These are phyloP conservation scores for Penicillium sp. DNA, from an alignment of 2,329 filamentous ascomycete genomes.

Conservation along the genomic window DNA sequence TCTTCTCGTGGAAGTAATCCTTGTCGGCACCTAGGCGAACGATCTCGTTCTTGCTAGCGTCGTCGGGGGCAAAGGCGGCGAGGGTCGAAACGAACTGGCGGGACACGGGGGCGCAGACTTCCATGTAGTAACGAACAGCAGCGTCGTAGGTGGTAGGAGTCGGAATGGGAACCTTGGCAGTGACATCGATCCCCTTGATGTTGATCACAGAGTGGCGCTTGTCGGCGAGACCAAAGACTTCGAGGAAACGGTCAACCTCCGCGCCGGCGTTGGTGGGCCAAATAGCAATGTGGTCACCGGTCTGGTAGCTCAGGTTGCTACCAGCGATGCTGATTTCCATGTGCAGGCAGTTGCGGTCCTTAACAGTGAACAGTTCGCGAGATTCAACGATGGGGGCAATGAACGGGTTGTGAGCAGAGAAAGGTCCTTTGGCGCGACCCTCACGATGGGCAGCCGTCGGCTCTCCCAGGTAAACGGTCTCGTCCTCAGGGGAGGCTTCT, in stretches of 20 bases:
- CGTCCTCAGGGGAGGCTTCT: constrained; percentile 68
- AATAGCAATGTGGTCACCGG: constrained; percentile 92
- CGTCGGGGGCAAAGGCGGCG: constrained; percentile 83
- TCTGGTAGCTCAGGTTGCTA: constrained; percentile 90
- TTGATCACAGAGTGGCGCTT: constrained; percentile 81
- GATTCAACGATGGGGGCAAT: constrained; percentile 92
- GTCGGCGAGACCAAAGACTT: constrained; percentile 68
- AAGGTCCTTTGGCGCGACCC: constrained; percentile 78
- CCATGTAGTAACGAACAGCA: constrained; percentile 90
- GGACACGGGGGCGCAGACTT: constrained; percentile 91
- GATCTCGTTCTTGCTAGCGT: constrained; percentile 82
- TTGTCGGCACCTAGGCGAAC: constrained; percentile 86
- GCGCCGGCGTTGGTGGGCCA: constrained; percentile 95
- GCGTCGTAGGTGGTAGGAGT: constrained; percentile 96
- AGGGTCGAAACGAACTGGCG: constrained; percentile 90
- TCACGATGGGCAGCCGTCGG: constrained; percentile 95
- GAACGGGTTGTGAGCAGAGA: constrained; percentile 94
- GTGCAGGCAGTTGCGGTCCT: constrained; percentile 92
- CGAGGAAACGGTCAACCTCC: constrained; percentile 87
- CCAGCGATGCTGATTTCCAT: constrained; percentile 89
- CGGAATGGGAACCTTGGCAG: constrained; percentile 95
- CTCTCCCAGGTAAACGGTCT: constrained; percentile 89
- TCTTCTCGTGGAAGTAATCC: constrained; percentile 88
- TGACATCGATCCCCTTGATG: constrained; percentile 89
- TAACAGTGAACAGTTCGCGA: constrained; percentile 82